Percentiles rank a stretch among this genome's conserved stretches.
These are phyloP conservation scores for Fragaria nilgerrensis DNA, from an alignment of 306 rosid species.

Conservation along the genomic window DNA sequence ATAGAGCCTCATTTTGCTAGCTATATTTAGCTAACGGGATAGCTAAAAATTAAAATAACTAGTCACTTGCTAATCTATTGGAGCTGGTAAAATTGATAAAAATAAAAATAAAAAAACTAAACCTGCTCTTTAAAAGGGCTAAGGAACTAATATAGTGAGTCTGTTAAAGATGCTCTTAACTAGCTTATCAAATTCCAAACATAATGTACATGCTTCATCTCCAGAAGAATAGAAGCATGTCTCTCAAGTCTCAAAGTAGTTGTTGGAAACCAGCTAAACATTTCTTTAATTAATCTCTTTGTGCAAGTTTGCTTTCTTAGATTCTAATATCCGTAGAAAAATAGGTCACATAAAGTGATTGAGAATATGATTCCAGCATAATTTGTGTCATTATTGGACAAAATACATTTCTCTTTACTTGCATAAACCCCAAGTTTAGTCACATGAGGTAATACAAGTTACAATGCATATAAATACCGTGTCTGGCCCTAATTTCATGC, in stretches of 20 bases:
- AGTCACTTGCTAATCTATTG: no score
- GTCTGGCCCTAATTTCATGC: neutral
- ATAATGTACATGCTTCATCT: neutral
- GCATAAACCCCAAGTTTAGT: neutral
- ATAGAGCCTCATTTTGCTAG: no score
- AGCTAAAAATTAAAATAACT: no score
- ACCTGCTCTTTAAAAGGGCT: no score
- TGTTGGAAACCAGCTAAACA: slow-evolving; percentile 8
- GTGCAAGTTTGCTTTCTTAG: neutral
- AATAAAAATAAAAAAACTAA: no score
- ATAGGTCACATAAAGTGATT: slow-evolving; percentile 12
- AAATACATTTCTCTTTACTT: neutral
- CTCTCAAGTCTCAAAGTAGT: slow-evolving; percentile 1
- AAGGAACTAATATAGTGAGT: no score
- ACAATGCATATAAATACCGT: slow-evolving; percentile 7
- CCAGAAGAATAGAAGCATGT: neutral
- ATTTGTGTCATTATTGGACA: neutral
- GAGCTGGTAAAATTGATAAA: no score
- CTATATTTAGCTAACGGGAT: no score
- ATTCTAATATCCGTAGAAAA: slow-evolving; percentile 22
- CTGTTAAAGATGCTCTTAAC: no score
- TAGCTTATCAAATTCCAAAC: no score
- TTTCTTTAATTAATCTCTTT: neutral
- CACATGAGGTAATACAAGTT: neutral
- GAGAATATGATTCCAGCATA: slow-evolving; percentile 52